These are phyloP conservation scores for Xylariaceae sp. DNA, from an alignment of 2,329 filamentous ascomycete genomes.

Conservation along the genomic window DNA sequence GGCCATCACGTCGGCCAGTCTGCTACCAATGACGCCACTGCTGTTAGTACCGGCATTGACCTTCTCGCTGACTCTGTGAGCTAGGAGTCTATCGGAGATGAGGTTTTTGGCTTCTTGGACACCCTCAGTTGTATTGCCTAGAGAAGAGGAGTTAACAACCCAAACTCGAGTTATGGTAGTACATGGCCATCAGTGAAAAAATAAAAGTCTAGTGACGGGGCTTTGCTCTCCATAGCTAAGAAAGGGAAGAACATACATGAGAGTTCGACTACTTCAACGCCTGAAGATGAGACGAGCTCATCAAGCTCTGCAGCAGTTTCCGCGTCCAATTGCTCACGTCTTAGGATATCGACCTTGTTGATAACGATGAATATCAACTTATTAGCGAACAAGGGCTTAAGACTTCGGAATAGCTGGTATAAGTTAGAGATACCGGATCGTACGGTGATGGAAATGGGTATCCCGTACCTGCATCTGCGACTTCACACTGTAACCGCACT, in stretches of 20 bases:
- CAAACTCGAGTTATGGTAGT: not conserved
- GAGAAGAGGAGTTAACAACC: slow-evolving; percentile 1
- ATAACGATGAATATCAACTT: slow-evolving; percentile 95
- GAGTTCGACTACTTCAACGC: slow-evolving; percentile 88
- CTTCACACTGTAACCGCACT: slow-evolving; percentile 75
- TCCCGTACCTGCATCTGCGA: slow-evolving; percentile 69
- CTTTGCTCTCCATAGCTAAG: not conserved
- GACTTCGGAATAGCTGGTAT: slow-evolving; percentile 76
- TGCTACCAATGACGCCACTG: slow-evolving; percentile 70
- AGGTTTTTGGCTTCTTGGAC: slow-evolving; percentile 94
- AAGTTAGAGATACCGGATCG: slow-evolving; percentile 5
- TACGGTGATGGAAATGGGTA: not conserved
- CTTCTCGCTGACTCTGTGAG: slow-evolving; percentile 91
- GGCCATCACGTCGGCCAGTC: slow-evolving; percentile 84
- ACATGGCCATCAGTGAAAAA: not conserved
- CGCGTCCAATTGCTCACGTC: slow-evolving; percentile 78
- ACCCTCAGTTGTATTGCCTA: slow-evolving; percentile 77
- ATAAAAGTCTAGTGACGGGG: not conserved
- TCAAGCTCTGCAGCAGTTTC: slow-evolving; percentile 76
- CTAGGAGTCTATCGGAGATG: slow-evolving; percentile 87
- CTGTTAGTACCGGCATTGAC: slow-evolving; percentile 83
- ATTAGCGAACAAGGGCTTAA: slow-evolving; percentile 94
- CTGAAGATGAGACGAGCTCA: slow-evolving; percentile 74
- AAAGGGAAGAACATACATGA: slow-evolving; percentile 54
- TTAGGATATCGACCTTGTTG: slow-evolving; percentile 95